A percentile compares a stretch with the other conserved stretches of the same genome.
These are phyloP conservation scores for Corymbia calophylla DNA, from an alignment of 441 rosid species.

Conservation along the genomic window DNA sequence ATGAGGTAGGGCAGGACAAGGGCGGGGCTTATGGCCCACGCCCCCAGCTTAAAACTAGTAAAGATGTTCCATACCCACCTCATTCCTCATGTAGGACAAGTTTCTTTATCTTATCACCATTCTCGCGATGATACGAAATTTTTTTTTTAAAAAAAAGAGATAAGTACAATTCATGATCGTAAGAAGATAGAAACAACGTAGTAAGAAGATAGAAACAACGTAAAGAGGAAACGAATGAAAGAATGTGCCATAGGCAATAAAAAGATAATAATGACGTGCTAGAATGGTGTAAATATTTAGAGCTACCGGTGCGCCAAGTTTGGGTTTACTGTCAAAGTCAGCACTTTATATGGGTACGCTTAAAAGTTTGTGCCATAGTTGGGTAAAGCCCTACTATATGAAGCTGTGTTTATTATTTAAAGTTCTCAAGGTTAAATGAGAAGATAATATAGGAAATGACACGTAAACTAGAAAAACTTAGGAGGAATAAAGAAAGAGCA, in stretches of 20 bases:
- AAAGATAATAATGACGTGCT: background rate
- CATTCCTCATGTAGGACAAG: background rate
- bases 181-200: background rate
- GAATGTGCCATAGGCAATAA: background rate
- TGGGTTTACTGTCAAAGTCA: too few relatives aligned
- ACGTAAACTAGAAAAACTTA: too few relatives aligned
- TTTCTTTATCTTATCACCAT: background rate
- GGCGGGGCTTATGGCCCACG: too few relatives aligned
- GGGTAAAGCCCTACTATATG: too few relatives aligned
- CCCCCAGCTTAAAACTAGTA: background rate
- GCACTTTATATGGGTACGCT: too few relatives aligned
- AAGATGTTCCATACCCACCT: background rate
- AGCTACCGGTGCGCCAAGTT: background rate
- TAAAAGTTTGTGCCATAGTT: too few relatives aligned
- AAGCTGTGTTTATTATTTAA: too few relatives aligned
- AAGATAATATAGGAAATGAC: too few relatives aligned
- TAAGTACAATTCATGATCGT: rapidly evolving
- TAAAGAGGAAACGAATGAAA: too few relatives aligned
- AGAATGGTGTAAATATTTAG: background rate
- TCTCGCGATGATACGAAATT: background rate
- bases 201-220: rapidly evolving
- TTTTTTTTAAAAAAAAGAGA: background rate
- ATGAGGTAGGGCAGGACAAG: too few relatives aligned
- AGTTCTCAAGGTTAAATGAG: too few relatives aligned
- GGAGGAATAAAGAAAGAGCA: too few relatives aligned